phyloP scores from a whole-genome alignment of 2,329 filamentous ascomycete species.

The Botrytis pseudocinerea region DNA sequence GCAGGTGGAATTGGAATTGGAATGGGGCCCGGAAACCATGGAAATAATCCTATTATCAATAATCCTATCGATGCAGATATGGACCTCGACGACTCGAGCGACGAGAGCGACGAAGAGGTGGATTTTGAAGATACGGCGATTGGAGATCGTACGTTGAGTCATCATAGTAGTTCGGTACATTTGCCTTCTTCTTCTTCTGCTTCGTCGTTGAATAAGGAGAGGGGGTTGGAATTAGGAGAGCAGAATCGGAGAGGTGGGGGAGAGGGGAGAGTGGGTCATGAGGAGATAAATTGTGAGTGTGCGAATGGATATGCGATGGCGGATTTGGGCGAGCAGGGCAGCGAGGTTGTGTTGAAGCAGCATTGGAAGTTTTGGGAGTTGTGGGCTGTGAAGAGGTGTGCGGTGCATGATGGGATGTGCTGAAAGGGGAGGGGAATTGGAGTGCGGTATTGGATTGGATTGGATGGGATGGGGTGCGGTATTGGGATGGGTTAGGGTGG shows the following conservation, averaged over 20 bases:
- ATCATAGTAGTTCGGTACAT: conserved; percentile 20
- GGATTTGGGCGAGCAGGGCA: conserved; percentile 9
- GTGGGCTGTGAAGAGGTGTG: conserved; percentile 23
- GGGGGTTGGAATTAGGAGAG: not conserved
- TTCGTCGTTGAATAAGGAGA: not conserved
- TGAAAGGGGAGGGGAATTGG: not conserved
- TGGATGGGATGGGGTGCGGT: not conserved
- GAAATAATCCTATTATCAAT: not conserved
- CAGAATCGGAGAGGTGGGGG: too few relatives aligned
- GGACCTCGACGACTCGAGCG: conserved; percentile 8
- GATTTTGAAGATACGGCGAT: conserved; percentile 19
- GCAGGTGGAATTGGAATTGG: not conserved
- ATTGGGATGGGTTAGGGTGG: too few relatives aligned
- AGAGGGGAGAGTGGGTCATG: not conserved
- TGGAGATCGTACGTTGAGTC: conserved; percentile 15
- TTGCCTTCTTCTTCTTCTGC: not conserved
- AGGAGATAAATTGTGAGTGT: conserved; percentile 8
- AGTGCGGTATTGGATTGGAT: too few relatives aligned
- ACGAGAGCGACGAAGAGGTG: conserved; percentile 1
- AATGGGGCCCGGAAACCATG: not conserved
- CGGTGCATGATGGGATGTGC: conserved; percentile 9
- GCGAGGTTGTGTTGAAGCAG: conserved; percentile 7
- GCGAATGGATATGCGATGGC: conserved; percentile 10
- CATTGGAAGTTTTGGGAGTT: conserved; percentile 25
- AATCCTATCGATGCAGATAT: not conserved